phyloP scores from a whole-genome alignment of 306 rosid species.

The Glycine soja region DNA sequence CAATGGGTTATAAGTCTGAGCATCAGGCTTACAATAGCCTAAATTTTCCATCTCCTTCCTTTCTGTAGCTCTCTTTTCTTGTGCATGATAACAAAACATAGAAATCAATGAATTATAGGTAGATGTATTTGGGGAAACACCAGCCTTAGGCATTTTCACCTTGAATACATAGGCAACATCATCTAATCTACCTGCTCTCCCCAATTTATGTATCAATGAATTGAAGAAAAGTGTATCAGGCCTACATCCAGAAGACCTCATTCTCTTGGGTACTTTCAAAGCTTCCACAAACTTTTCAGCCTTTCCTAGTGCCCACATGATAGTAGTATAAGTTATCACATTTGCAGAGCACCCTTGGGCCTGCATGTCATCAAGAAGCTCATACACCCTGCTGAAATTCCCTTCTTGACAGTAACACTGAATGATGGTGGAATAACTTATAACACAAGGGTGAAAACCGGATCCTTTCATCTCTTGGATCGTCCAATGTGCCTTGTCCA shows the following conservation, averaged over 20 bases:
- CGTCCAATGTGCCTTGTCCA: slow-evolving; percentile 92
- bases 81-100: slow-evolving; percentile 68
- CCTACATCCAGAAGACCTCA: slow-evolving; percentile 65
- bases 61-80: slow-evolving; percentile 63
- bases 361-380: slow-evolving; percentile 89
- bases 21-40: slow-evolving; percentile 76
- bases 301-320: slow-evolving; percentile 73
- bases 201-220: slow-evolving; percentile 70
- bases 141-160: slow-evolving; percentile 63
- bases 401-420: slow-evolving; percentile 63
- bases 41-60: slow-evolving; percentile 69
- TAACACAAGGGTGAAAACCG: slow-evolving; percentile 73
- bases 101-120: slow-evolving; percentile 84
- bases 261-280: slow-evolving; percentile 59
- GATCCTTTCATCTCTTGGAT: slow-evolving; percentile 90
- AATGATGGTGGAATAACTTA: slow-evolving; percentile 79
- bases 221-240: slow-evolving; percentile 79
- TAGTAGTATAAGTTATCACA: slow-evolving; percentile 72
- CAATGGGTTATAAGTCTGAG: slow-evolving; percentile 81
- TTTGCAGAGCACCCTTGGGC: slow-evolving; percentile 70
- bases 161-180: slow-evolving; percentile 65
- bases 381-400: slow-evolving; percentile 64
- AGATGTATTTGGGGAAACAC: slow-evolving; percentile 68
- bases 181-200: slow-evolving; percentile 67
- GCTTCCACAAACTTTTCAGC: slow-evolving; percentile 72